These are phyloP conservation scores for Kokia cookei DNA, from an alignment of 441 rosid genomes.

Conservation along the genomic window DNA sequence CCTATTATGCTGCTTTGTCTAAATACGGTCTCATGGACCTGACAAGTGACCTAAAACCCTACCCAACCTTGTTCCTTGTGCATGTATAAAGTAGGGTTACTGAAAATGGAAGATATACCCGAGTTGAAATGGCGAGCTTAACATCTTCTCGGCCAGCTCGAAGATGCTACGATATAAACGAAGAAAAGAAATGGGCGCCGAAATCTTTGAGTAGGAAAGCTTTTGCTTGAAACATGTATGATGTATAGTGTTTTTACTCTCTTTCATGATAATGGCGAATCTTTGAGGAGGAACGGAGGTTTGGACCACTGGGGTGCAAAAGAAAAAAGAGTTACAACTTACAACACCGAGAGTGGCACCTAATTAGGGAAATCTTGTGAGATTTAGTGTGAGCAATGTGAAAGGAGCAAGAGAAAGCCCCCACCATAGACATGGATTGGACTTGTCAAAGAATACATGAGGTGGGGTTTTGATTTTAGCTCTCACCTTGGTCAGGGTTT, in stretches of 20 bases:
- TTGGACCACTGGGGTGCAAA: constrained; percentile 8
- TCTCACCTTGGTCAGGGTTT: background rate
- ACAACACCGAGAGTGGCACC: constrained; percentile 52
- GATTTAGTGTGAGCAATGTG: constrained; percentile 37
- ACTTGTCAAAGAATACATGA: constrained; percentile 20
- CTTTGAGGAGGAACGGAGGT: background rate
- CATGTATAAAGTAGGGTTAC: constrained; percentile 9
- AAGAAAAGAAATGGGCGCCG: constrained; percentile 13
- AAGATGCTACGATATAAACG: constrained; percentile 1
- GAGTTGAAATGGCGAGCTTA: background rate
- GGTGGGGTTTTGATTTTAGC: constrained; percentile 6
- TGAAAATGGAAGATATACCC: constrained; percentile 10
- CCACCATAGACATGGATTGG: constrained; percentile 19
- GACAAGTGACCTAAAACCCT: constrained; percentile 24
- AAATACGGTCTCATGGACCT: constrained; percentile 3
- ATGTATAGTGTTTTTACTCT: background rate
- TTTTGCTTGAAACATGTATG: constrained; percentile 8
- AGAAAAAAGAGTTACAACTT: background rate
- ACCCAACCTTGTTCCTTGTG: constrained; percentile 21
- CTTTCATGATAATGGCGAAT: background rate
- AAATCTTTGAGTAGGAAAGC: constrained; percentile 2
- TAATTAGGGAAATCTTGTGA: constrained; percentile 50
- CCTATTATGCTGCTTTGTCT: constrained; percentile 9
- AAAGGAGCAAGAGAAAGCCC: constrained; percentile 39
- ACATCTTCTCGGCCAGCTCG: constrained; percentile 10